These are phyloP conservation scores for Fusarium compactum DNA, from an alignment of 2,329 filamentous ascomycete species.

Conservation along the genomic window DNA sequence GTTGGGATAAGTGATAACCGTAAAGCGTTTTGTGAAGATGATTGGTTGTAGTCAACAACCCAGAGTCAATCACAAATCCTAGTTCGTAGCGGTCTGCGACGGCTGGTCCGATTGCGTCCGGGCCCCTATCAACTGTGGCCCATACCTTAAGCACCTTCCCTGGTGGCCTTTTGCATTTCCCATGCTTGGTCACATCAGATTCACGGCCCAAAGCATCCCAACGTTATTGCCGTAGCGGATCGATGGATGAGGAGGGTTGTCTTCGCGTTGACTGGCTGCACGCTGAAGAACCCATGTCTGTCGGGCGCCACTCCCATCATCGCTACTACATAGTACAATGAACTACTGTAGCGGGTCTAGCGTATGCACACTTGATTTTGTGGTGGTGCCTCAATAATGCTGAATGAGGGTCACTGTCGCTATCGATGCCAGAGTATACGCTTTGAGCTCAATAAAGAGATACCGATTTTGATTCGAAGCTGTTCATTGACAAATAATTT, in stretches of 20 bases:
- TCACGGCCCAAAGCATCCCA: slow-evolving; percentile 40
- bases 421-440: neutral
- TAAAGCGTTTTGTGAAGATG: slow-evolving; percentile 27
- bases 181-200: slow-evolving; percentile 42
- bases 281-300: slow-evolving; percentile 41
- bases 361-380: slow-evolving; percentile 14
- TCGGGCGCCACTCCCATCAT: slow-evolving; percentile 48
- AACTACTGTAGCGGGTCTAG: slow-evolving; percentile 41
- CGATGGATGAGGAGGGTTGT: slow-evolving; percentile 29
- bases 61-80: slow-evolving; percentile 22
- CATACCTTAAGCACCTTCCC: slow-evolving; percentile 21
- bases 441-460: neutral
- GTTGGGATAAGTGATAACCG: slow-evolving; percentile 31
- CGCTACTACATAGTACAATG: slow-evolving; percentile 43
- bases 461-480: neutral
- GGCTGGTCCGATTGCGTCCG: slow-evolving; percentile 30
- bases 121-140: slow-evolving; percentile 26
- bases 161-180: slow-evolving; percentile 45
- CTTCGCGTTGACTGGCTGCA: slow-evolving; percentile 41
- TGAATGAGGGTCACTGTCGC: neutral
- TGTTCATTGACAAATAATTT: neutral
- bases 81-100: slow-evolving; percentile 41
- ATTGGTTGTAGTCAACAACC: slow-evolving; percentile 26
- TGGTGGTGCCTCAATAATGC: slow-evolving; percentile 21
- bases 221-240: slow-evolving; percentile 44